phyloP scores from a whole-genome alignment of 2,329 filamentous ascomycete genomes.

The Exophiala alcalophila region DNA sequence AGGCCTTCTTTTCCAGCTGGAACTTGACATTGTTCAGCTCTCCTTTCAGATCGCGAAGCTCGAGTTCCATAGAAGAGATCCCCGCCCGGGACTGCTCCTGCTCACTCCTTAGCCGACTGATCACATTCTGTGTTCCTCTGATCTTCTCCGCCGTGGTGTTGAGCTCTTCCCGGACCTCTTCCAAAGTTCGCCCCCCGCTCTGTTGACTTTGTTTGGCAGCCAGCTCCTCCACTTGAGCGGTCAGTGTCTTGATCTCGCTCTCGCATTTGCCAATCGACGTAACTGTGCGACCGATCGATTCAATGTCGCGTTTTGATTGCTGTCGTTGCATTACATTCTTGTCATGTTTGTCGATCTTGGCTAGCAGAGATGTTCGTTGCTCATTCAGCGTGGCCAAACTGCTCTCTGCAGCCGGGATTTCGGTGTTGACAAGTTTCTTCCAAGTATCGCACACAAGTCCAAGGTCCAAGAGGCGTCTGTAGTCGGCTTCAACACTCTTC shows the following conservation, averaged over 20 bases:
- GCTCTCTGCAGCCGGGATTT: slow-evolving; percentile 66
- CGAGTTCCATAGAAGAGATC: slow-evolving; percentile 69
- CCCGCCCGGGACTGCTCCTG: slow-evolving; percentile 68
- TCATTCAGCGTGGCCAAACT: slow-evolving; percentile 62
- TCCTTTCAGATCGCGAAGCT: slow-evolving; percentile 70
- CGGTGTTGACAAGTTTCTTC: slow-evolving; percentile 61
- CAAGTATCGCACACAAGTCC: slow-evolving; percentile 72
- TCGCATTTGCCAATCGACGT: slow-evolving; percentile 69
- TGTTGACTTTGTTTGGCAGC: slow-evolving; percentile 70
- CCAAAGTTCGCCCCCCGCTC: slow-evolving; percentile 65
- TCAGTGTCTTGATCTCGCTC: slow-evolving; percentile 68
- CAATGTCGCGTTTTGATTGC: slow-evolving; percentile 68
- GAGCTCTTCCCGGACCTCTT: slow-evolving; percentile 79
- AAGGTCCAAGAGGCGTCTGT: slow-evolving; percentile 62
- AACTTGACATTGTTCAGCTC: slow-evolving; percentile 68
- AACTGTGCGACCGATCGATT: slow-evolving; percentile 73
- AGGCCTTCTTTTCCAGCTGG: slow-evolving; percentile 77
- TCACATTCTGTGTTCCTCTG: slow-evolving; percentile 59
- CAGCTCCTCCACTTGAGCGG: slow-evolving; percentile 71
- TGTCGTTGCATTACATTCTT: slow-evolving; percentile 59
- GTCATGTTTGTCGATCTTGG: slow-evolving; percentile 66
- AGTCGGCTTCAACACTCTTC: slow-evolving; percentile 58
- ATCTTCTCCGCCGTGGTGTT: slow-evolving; percentile 65
- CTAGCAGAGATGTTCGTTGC: slow-evolving; percentile 60
- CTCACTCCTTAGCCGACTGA: slow-evolving; percentile 65